Evolutionary conservation across 345 rosid genomes (phyloP).

Genomic region (Pugionium cornutum): DNA sequence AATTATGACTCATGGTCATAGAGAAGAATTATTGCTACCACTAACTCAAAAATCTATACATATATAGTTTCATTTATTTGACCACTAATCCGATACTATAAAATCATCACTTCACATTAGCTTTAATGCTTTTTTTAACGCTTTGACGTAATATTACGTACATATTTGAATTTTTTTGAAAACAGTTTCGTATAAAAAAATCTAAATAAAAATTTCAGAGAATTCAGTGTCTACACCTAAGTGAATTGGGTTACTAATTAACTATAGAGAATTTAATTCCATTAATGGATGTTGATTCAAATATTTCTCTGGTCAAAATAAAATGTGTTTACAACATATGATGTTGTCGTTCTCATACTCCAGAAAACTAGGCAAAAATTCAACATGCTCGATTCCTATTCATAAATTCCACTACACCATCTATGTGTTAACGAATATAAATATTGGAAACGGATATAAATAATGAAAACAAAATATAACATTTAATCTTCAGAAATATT

Average conservation of each 20-base stretch:
- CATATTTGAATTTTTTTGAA: background rate
- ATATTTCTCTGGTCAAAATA: background rate
- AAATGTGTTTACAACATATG: conserved; percentile 14
- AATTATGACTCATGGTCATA: conserved; percentile 31
- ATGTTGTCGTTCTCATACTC: conserved; percentile 35
- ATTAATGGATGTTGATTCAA: conserved; percentile 13
- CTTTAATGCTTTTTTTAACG: conserved; percentile 10
- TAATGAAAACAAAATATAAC: background rate
- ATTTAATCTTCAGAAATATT: background rate
- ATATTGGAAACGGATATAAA: background rate
- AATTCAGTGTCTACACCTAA: background rate
- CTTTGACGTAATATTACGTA: conserved; percentile 22
- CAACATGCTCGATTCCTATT: conserved; percentile 25
- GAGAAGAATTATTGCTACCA: conserved; percentile 35
- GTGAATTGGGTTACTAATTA: conserved; percentile 7
- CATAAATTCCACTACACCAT: conserved; percentile 29
- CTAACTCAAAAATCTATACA: conserved; percentile 21
- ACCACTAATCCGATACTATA: conserved; percentile 13
- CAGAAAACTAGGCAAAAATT: conserved; percentile 38
- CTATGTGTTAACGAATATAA: conserved; percentile 17
- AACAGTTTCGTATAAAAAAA: background rate
- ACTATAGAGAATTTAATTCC: background rate
- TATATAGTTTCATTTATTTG: conserved; percentile 27
- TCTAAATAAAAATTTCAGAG: background rate
- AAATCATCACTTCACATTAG: conserved; percentile 14